Base-by-base conservation (phyloP, 1,284 basidiomycete genomes). In the Porphyrellus sp. region DNA sequence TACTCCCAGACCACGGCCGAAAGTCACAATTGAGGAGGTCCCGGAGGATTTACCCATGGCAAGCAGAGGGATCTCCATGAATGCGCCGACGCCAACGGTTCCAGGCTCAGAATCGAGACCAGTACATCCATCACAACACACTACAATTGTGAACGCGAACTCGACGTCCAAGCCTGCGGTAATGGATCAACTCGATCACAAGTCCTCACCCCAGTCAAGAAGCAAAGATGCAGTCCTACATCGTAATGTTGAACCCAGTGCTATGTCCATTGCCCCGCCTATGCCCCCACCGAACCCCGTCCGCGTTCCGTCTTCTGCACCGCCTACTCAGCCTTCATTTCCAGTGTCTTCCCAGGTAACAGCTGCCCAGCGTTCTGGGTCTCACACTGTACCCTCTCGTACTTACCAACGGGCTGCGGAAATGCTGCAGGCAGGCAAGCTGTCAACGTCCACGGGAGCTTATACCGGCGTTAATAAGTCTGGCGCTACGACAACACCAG, bases 21-120 rank as follows among this genome's bases (percentile, higher is more conserved):
- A 63, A 49, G 67, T 65, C 44, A 69, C 63, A 6, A 38, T 71
- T 5, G 69, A 71, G 44, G 67, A 68, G 39, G 57, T 62, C 13
- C 39, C 59, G 42, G 65, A 68, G 44, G 63, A 68, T 46, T 53
- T 54, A 5, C 59, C 53, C 3, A 34, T 56, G 39, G 38, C 30
- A 8, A 48, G 44, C 28, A 70, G 57, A 44, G 42, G 53, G 12
- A 48, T 45, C 13, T 31, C 54, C n/a, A 12, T 33, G 28, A 55
- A 27, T 34, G 30, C 41, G 23, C 34, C 49, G 9, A 37, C 49
- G 34, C 39, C 43, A 24, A 40, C 39, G n/a, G 28, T 56, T 31
- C 35, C 51, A 44, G 43, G 38, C 37, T 21, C 43, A 8, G 48
- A 49, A 8, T 47, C 48, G 39, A 58, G 53, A 30, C 49, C 51